Base-by-base conservation (phyloP, 1,284 basidiomycete species). In the Ganoderma sinense region DNA sequence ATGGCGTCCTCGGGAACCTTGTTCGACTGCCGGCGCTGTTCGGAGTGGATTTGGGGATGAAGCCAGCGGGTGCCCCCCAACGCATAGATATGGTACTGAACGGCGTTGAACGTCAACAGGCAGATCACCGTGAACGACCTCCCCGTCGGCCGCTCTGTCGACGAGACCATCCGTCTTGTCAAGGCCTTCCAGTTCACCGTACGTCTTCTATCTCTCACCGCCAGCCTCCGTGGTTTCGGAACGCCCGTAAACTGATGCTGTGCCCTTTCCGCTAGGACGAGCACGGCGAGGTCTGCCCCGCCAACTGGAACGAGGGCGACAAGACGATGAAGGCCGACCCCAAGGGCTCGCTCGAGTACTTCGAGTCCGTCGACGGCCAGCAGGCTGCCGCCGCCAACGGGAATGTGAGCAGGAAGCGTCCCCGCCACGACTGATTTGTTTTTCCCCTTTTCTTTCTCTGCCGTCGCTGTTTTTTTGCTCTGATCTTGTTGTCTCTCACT, bases 121-220 rank as follows among this genome's bases (percentile, higher is more conserved):
- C 94, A 95, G 84, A 92, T 94, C 75, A 95, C 94, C 59, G 84
- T 97, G 74, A 97, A 97, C 80, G 95, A 97, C 81, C 87, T 96
- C 66, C 94, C 95, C 41, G 95, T 97, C 69, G 95, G 95, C 48
- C 93, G 95, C 71, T 95, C 94, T 5, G 95, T 97, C 70, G 95
- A 96, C 64, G 95, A 97, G 85, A 96, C 95, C 8, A 79, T 96
- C 73, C 92, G 95, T 71, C 89, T 97, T 69, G 84, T 97, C 82
- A 92, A 97, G 83, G 95, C 95, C 16, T 96, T 97, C 91, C 95
- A 97, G 80, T 94, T 92, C 80, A 91, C 91, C 41, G 93, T 94
- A 78, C 55, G 91, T 48, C 20, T 13, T 8, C 36, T 39, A 11
- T 7, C 8, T 40, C 10, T 71, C 36, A 33, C 61, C 11, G 60